Conservation (phyloP, 148 eudicot genomes). For the Chenopodium formosanum region DNA sequence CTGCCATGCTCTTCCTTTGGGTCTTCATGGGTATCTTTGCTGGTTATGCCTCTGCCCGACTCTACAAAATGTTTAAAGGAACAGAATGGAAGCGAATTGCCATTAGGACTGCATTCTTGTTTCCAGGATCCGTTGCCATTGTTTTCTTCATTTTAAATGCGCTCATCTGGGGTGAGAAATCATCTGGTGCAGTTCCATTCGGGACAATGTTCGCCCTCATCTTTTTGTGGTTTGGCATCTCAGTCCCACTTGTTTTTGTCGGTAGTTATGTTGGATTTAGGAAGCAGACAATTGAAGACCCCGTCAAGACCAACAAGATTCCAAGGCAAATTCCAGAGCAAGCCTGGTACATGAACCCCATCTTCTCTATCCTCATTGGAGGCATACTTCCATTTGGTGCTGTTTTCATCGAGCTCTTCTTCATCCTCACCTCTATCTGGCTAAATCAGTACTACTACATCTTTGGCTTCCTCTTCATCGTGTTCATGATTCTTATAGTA, state of each 20-base stretch:
- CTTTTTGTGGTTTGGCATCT: conserved; percentile 51
- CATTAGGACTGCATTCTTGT: conserved; percentile 41
- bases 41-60: conserved; percentile 45
- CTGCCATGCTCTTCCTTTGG: conserved; percentile 51
- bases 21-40: conserved; percentile 55
- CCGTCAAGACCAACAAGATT: conserved; percentile 51
- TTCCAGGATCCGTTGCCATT: conserved; percentile 42
- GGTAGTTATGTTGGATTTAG: conserved; percentile 45
- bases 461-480: conserved; percentile 48
- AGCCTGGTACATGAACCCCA: conserved; percentile 55
- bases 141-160: conserved; percentile 47
- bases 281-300: conserved; percentile 38
- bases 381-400: conserved; percentile 53
- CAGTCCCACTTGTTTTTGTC: conserved; percentile 46
- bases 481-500: conserved; percentile 42
- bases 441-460: conserved; percentile 51
- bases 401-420: conserved; percentile 51
- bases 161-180: conserved; percentile 52
- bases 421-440: conserved; percentile 54
- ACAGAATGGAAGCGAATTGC: conserved; percentile 51
- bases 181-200: conserved; percentile 51
- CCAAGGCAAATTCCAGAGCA: conserved; percentile 55
- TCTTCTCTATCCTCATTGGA: conserved; percentile 50
- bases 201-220: conserved; percentile 49
- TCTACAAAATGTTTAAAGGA: conserved; percentile 49